Percentiles rank a stretch among this genome's conserved stretches.
Evolutionary conservation across 306 rosid species (phyloP).

Genomic region (Dryas alaskensis): DNA sequence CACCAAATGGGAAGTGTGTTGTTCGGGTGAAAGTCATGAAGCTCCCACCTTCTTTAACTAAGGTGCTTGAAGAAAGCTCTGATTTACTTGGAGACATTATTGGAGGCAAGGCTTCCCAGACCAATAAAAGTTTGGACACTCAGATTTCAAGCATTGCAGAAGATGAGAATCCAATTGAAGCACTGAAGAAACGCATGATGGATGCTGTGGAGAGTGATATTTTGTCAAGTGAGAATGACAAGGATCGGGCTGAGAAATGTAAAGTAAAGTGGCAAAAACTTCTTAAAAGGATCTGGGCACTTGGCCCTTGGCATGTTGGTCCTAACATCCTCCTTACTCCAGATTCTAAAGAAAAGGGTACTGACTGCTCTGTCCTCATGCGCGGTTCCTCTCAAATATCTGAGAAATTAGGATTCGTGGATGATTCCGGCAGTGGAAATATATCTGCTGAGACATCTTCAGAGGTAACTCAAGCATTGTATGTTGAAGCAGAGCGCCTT

Average conservation of each 20-base stretch:
- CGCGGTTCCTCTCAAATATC: conserved; percentile 51
- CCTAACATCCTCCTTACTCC: conserved; percentile 72
- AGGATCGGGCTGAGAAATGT: conserved; percentile 54
- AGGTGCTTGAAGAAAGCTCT: conserved; percentile 73
- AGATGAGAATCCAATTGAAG: conserved; percentile 48
- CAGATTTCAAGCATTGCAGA: conserved; percentile 38
- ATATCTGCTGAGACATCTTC: conserved; percentile 36
- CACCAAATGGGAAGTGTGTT: conserved; percentile 73
- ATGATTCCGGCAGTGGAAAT: conserved; percentile 31
- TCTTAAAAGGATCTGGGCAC: conserved; percentile 80
- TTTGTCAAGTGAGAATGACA: conserved; percentile 51
- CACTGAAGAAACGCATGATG: conserved; percentile 52
- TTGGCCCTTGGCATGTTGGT: conserved; percentile 78
- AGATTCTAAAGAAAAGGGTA: conserved; percentile 43
- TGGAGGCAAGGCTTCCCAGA: conserved; percentile 54
- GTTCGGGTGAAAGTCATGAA: conserved; percentile 73
- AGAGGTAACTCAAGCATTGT: conserved; percentile 33
- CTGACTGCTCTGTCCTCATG: conserved; percentile 48
- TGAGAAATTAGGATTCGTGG: conserved; percentile 53
- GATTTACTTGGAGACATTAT: conserved; percentile 56
- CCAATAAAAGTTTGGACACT: conserved; percentile 41
- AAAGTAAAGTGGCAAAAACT: conserved; percentile 64
- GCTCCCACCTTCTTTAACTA: conserved; percentile 66
- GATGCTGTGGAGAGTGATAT: conserved; percentile 65
- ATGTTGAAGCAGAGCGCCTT: conserved; percentile 62